Evolutionary conservation across 2,329 filamentous ascomycete genomes (phyloP), one percentile per base, ranked within the genome.

Genomic region (Fusarium dlaminii): DNA sequence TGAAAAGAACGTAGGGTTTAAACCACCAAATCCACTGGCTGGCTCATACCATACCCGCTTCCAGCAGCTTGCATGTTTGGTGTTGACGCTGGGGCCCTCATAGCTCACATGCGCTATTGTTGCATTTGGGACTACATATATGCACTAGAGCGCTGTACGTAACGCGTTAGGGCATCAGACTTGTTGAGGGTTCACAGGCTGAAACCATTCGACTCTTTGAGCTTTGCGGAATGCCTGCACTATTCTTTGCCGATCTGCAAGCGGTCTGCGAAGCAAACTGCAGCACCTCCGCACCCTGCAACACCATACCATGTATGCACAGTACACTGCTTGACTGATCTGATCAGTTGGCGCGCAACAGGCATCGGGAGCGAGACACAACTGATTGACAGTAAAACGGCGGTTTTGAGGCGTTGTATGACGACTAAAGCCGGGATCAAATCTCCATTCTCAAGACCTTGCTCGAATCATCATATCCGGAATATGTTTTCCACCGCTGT

Each of bases 101-200:
- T 65, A 48, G 39, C 49, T 59, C 64, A 39, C 29, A 58, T 59
- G 54, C 57, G 22, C 43, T 57, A 63, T 67, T 18, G 40, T 62
- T 56, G 63, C 75, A 64, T 75, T 75, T 63, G 63, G 68, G 59
- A 62, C 67, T 66, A 61, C 63, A 56, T 62, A 63, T 66, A 61
- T 73, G 61, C 68, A 67, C 75, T 75, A 77, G 64, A 66, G 75
- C 32, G 29, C 63, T 51, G 45, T 70, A 68, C 60, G 65, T 68
- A 64, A 74, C 73, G 48, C 52, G 27, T 74, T 65, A 76, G 74
- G 70, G 63, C 62, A 74, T 63, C 66, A 71, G 56, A 66, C 55
- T 56, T 68, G 63, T 51, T 77, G 60, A 74, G 66, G 70, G 58
- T 77, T 77, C 75, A 77, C 67, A 65, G 51, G 37, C 63, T 60